phyloP scores from a whole-genome alignment of 1,139 yeast species.

The Candida buenavistaensis region DNA sequence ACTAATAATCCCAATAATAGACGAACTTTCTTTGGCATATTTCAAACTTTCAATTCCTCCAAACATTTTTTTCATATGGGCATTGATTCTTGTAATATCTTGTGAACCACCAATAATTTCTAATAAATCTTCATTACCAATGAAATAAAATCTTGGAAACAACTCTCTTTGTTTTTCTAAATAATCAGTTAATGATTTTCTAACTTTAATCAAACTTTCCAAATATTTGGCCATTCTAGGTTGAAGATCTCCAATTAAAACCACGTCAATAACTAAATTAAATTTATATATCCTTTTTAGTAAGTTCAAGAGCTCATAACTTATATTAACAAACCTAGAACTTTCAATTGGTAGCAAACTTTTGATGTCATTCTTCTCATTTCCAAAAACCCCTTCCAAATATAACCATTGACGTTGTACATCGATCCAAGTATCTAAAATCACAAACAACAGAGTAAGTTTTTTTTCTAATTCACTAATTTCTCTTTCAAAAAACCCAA shows the following conservation, averaged over 20 bases:
- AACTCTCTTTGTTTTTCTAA: slow-evolving; percentile 75
- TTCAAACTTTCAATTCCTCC: slow-evolving; percentile 56
- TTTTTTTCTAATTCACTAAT: slow-evolving; percentile 56
- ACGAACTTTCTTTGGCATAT: slow-evolving; percentile 34
- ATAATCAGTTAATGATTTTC: slow-evolving; percentile 72
- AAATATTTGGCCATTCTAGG: slow-evolving; percentile 49
- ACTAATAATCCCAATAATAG: slow-evolving; percentile 54
- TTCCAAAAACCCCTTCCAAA: slow-evolving; percentile 74
- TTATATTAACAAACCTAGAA: slow-evolving; percentile 62
- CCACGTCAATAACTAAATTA: slow-evolving; percentile 57
- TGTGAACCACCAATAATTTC: slow-evolving; percentile 74
- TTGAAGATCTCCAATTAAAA: slow-evolving; percentile 53
- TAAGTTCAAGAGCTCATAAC: slow-evolving; percentile 58
- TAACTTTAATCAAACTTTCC: slow-evolving; percentile 58
- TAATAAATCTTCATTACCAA: slow-evolving; percentile 88
- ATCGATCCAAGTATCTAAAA: slow-evolving; percentile 76
- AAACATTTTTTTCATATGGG: slow-evolving; percentile 73
- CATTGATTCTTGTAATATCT: slow-evolving; percentile 51
- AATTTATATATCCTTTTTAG: slow-evolving; percentile 53
- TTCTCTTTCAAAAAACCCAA: slow-evolving; percentile 59
- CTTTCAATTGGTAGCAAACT: slow-evolving; percentile 70
- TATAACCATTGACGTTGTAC: slow-evolving; percentile 91
- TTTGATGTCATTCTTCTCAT: slow-evolving; percentile 52
- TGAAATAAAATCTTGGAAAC: slow-evolving; percentile 82
- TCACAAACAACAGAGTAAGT: slow-evolving; percentile 48